Conservation (phyloP, 2,329 filamentous ascomycete genomes). For the Leptodontidium sp. region DNA sequence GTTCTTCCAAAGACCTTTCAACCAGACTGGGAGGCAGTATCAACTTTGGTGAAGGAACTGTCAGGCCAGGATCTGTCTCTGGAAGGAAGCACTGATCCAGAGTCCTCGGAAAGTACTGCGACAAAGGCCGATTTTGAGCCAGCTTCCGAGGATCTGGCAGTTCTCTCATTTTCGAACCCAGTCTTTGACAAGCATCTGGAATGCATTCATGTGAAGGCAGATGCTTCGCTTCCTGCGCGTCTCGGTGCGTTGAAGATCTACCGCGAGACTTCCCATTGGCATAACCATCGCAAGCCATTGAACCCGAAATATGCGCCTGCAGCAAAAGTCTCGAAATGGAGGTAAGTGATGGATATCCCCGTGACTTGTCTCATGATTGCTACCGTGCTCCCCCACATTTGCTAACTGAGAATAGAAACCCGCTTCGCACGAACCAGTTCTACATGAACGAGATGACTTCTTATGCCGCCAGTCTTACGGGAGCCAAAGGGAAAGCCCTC, state of each 20-base stretch:
- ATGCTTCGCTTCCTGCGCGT: conserved; percentile 39
- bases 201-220: conserved; percentile 51
- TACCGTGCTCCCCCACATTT: background rate
- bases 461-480: conserved; percentile 76
- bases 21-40: conserved; percentile 41
- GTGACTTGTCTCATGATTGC: background rate
- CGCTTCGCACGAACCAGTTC: conserved; percentile 58
- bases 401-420: conserved; percentile 40
- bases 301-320: conserved; percentile 52
- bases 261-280: conserved; percentile 66
- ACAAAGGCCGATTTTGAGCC: conserved; percentile 28
- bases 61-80: conserved; percentile 46
- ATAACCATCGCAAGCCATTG: conserved; percentile 63
- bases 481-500: conserved; percentile 66
- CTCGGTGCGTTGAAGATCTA: conserved; percentile 50
- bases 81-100: conserved; percentile 37
- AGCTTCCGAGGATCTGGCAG: conserved; percentile 37
- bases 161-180: conserved; percentile 58
- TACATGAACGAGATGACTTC: conserved; percentile 72
- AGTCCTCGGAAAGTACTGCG: conserved; percentile 30
- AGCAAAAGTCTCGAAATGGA: conserved; percentile 51
- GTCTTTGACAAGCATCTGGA: conserved; percentile 56
- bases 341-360: conserved; percentile 36
- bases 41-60: conserved; percentile 44
- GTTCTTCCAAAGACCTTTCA: conserved; percentile 32